A percentile compares a stretch with the other conserved stretches of the same genome.
Evolutionary conservation across 805 yeast species (phyloP).

Genomic region (Torulaspora quercuum): DNA sequence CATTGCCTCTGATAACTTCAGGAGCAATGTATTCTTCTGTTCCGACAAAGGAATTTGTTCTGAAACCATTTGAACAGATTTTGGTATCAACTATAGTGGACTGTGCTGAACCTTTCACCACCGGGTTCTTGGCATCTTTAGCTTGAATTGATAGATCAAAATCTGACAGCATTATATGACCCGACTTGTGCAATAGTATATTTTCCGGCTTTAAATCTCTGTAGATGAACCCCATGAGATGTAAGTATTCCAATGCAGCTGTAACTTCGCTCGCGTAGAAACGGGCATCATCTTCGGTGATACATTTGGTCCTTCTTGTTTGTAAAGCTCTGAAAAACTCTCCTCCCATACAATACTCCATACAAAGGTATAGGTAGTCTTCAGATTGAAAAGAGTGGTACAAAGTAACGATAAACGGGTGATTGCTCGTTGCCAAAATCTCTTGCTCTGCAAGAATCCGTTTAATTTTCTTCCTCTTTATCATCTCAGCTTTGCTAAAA

Average conservation of each 20-base stretch:
- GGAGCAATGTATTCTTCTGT: conserved; percentile 99
- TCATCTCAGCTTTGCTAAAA: conserved; percentile 86
- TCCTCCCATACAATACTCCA: conserved; percentile 99
- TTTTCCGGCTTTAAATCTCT: conserved; percentile 97
- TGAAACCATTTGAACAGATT: conserved; percentile 90
- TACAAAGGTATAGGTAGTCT: conserved; percentile 85
- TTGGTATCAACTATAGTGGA: conserved; percentile 70
- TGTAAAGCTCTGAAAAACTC: conserved; percentile 96
- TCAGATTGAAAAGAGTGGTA: conserved; percentile 96
- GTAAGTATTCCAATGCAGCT: conserved; percentile 93
- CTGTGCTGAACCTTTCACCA: conserved; percentile 29
- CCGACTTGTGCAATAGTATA: conserved; percentile 89
- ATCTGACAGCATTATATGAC: conserved; percentile 96
- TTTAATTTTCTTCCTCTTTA: conserved; percentile 88
- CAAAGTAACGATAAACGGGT: conserved; percentile 93
- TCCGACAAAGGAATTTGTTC: conserved; percentile 97
- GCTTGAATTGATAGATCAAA: conserved; percentile 93
- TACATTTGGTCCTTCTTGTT: conserved; percentile 80
- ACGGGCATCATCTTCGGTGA: conserved; percentile 81
- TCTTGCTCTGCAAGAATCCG: conserved; percentile 96
- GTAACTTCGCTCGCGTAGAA: conserved; percentile 96
- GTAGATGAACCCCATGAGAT: conserved; percentile 94
- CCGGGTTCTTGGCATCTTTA: conserved; percentile 69
- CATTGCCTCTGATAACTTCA: conserved; percentile 93
- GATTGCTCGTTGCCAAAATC: conserved; percentile 89